A percentile compares a stretch with the other conserved stretches of the same genome.
Conservation (phyloP, 768 basidiomycete genomes). For the Russula lepida region DNA sequence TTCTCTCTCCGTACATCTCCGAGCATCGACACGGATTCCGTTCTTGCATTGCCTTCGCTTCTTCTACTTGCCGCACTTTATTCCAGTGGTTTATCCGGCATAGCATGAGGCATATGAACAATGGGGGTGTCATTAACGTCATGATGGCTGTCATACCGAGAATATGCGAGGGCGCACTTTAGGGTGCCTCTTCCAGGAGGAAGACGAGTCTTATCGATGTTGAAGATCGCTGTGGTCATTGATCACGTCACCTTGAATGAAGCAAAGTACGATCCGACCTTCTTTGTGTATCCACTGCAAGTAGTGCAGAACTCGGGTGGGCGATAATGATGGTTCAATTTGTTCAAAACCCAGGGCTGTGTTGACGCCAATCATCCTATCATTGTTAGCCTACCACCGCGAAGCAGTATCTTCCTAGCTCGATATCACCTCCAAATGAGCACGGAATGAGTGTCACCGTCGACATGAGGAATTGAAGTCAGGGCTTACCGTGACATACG, state of each 20-base stretch:
- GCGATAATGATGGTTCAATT: slow-evolving; percentile 25
- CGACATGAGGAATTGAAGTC: slow-evolving; percentile 31
- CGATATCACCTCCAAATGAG: slow-evolving; percentile 49
- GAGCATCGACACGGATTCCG: no score
- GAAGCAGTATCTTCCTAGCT: slow-evolving; percentile 40
- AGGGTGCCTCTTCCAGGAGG: neutral
- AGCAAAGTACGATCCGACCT: neutral
- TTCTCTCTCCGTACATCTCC: no score
- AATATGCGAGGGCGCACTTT: neutral
- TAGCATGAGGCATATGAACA: no score
- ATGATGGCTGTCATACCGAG: no score
- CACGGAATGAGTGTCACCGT: slow-evolving; percentile 52
- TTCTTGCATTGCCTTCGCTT: no score
- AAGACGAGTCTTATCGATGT: slow-evolving; percentile 22
- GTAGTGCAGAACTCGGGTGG: slow-evolving; percentile 34
- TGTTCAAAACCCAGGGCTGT: slow-evolving; percentile 40
- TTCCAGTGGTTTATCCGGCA: no score
- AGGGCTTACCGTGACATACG: neutral
- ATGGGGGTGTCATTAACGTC: no score
- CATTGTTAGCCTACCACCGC: slow-evolving; percentile 47
- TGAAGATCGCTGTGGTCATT: slow-evolving; percentile 21
- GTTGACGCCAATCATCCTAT: neutral
- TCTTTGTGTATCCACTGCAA: slow-evolving; percentile 54
- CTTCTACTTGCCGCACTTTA: no score
- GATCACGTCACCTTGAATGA: neutral